A percentile compares a stretch with the other conserved stretches of the same genome.
phyloP scores from a whole-genome alignment of 441 rosid genomes.

The Hura crepitans region DNA sequence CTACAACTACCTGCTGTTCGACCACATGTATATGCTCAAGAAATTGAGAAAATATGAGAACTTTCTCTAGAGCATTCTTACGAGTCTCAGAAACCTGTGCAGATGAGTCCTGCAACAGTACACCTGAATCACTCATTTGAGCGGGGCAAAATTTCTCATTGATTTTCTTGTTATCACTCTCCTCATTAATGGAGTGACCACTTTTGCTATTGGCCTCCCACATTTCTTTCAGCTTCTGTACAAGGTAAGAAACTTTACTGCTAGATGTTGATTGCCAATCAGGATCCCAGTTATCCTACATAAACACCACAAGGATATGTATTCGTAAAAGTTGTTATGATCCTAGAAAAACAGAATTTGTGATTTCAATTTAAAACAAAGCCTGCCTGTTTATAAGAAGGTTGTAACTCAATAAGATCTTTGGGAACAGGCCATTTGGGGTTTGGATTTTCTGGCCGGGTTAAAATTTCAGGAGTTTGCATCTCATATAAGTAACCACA shows the following conservation, averaged over 20 bases:
- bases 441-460: conserved; percentile 89
- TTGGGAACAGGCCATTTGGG: conserved; percentile 96
- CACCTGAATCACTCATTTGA: conserved; percentile 16
- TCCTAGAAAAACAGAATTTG: background rate
- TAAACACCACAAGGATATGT: conserved; percentile 21
- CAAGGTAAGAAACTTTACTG: conserved; percentile 83
- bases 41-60: conserved; percentile 89
- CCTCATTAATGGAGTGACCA: conserved; percentile 21
- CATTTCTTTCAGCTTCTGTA: conserved; percentile 62
- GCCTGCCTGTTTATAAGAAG: conserved; percentile 86
- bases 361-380: background rate
- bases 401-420: conserved; percentile 95
- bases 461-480: conserved; percentile 72
- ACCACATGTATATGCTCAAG: conserved; percentile 91
- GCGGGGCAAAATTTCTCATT: conserved; percentile 29
- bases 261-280: conserved; percentile 97
- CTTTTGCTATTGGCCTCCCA: conserved; percentile 41
- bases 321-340: background rate
- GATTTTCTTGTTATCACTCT: conserved; percentile 24
- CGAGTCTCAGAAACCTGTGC: conserved; percentile 30
- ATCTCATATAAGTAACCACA: conserved; percentile 78
- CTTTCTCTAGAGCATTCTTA: conserved; percentile 53
- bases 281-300: conserved; percentile 93
- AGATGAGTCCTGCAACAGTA: conserved; percentile 25
- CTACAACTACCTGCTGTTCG: conserved; percentile 73